Percentiles rank a stretch among this genome's conserved stretches.
Evolutionary conservation across 2,329 filamentous ascomycete genomes (phyloP).

Genomic region (Beauveria sp.): DNA sequence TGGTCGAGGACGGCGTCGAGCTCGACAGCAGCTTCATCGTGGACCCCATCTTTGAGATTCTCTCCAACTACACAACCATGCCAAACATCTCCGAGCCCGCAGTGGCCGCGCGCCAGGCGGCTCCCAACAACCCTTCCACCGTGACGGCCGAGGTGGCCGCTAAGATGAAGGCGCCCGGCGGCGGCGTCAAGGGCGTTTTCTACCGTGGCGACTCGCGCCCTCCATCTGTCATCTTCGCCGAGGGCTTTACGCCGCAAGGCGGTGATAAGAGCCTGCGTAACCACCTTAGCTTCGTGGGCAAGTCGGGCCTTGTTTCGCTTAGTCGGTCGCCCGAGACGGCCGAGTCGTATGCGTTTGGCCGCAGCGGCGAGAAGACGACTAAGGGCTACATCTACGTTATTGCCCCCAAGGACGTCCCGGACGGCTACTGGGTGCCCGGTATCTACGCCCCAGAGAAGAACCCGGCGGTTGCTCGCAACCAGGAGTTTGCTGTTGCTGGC

Average conservation of each 20-base stretch:
- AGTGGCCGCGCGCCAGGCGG: background rate
- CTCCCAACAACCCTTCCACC: background rate
- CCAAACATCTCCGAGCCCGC: background rate
- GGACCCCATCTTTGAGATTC: background rate
- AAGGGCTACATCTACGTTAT: constrained; percentile 12
- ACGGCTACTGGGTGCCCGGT: constrained; percentile 12
- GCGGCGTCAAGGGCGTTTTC: constrained; percentile 1
- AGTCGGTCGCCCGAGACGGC: background rate
- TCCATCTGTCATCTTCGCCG: background rate
- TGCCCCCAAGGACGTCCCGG: background rate
- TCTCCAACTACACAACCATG: background rate
- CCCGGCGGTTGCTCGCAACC: background rate
- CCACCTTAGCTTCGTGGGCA: background rate
- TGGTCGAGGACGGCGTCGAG: background rate
- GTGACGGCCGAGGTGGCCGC: background rate
- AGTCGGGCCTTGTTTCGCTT: constrained; percentile 5
- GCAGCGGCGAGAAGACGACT: background rate
- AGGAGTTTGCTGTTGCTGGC: background rate
- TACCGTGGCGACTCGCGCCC: constrained; percentile 12
- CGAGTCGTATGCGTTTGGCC: constrained; percentile 7
- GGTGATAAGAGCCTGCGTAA: background rate
- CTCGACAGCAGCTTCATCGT: background rate
- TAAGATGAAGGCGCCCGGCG: background rate
- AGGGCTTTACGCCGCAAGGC: constrained; percentile 6
- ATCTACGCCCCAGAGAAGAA: background rate